A percentile compares a stretch with the other conserved stretches of the same genome.
These are phyloP conservation scores for Excoecaria cochinchinensis DNA, from an alignment of 345 rosid species.

Conservation along the genomic window DNA sequence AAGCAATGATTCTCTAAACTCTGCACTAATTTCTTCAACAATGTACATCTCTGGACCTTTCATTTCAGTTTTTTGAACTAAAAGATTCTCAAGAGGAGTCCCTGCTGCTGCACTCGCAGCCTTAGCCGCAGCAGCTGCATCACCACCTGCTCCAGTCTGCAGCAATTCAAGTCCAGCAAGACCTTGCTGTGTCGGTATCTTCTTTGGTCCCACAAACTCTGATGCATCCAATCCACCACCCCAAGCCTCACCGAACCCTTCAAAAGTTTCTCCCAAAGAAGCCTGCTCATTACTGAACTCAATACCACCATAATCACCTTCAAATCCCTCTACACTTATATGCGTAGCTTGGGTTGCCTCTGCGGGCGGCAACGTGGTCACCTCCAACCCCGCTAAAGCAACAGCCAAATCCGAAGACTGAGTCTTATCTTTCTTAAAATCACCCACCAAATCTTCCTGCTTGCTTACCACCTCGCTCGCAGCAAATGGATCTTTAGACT, in stretches of 20 bases:
- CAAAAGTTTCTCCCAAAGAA: slow-evolving; percentile 88
- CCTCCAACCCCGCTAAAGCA: slow-evolving; percentile 91
- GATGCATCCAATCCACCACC: slow-evolving; percentile 99
- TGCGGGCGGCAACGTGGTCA: slow-evolving; percentile 90
- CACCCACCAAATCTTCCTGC: slow-evolving; percentile 76
- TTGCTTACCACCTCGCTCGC: slow-evolving; percentile 71
- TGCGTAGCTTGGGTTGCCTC: slow-evolving; percentile 95
- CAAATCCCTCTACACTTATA: slow-evolving; percentile 90
- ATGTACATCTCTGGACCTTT: slow-evolving; percentile 93
- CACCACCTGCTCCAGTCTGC: slow-evolving; percentile 62
- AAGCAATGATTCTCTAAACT: slow-evolving; percentile 92
- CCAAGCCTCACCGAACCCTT: slow-evolving; percentile 86
- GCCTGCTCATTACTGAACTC: slow-evolving; percentile 88
- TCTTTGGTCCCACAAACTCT: slow-evolving; percentile 77
- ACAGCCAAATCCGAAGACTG: slow-evolving; percentile 64
- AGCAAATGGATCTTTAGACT: slow-evolving; percentile 85
- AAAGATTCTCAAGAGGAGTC: slow-evolving; percentile 61
- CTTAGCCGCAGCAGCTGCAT: slow-evolving; percentile 35
- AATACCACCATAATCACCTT: slow-evolving; percentile 95
- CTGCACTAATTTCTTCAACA: slow-evolving; percentile 82
- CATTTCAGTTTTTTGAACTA: slow-evolving; percentile 83
- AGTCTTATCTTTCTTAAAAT: slow-evolving; percentile 84
- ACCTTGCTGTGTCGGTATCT: slow-evolving; percentile 71
- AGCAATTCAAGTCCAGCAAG: slow-evolving; percentile 93
- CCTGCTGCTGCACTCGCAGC: slow-evolving; percentile 49